Evolutionary conservation across 495 filamentous ascomycete species (phyloP), one percentile per base, ranked within the genome.

Genomic region (Penicillium goetzii): DNA sequence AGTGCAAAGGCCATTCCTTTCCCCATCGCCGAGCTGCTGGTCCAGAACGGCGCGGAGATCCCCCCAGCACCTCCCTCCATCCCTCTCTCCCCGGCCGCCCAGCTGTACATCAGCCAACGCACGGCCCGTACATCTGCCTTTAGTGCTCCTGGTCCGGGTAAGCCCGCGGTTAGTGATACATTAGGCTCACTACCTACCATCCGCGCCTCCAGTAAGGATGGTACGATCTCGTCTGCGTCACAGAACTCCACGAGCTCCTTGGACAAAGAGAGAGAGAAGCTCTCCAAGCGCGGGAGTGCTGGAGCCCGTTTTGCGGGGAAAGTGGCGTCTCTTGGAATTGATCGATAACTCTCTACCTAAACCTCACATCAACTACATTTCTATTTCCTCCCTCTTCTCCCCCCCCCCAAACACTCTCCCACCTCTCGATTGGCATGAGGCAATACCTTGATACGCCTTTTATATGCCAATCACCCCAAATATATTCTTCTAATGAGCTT

Each of bases 31-130:
- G 95, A 99, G 76, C 83, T 98, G 53, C 84, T 99, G 12, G 82
- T 98, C 21, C 95, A 97, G 68, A 98, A 98, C 72, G 95, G 95
- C 33, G 93, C 92, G 9, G 92, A 96, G 50, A 90, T 97, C 19
- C 93, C 95, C 0, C 72, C 81, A 1, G 75, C 84, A 8, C 82
- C 88, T 50, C 90, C 91, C 8, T 88, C 90, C 4, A 91, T 94
- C 66, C 89, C 90, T 14, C 84, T 98, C 4, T 90, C 88, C 36
- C 74, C 85, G 21, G 85, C 88, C 23, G 96, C 94, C 2, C 86
- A 89, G 67, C 72, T 90, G 33, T 99, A 98, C 68, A 77, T 98
- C 51, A 92, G 93, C 58, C 86, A 91, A 71, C 96, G 96, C 68
- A 87, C 84, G 25, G 85, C 84, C 14, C 66, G 73, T 23, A 52